Conservation (phyloP, 139 green algal genomes). For the Coelastrella sp. region DNA sequence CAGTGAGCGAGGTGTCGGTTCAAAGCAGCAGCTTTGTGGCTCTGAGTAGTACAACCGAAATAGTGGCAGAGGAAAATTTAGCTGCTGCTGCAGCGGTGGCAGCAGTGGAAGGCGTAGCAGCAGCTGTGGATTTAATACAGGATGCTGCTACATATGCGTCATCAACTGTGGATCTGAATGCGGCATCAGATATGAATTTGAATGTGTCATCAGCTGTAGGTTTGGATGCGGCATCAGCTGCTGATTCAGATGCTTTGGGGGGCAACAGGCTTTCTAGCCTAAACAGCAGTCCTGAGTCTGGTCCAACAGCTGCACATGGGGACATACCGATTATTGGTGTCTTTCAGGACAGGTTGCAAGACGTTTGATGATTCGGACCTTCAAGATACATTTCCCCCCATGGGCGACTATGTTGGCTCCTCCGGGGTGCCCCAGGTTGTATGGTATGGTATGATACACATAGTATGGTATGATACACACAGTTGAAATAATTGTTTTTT, state of each 20-base stretch:
- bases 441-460: no score
- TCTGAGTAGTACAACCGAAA: background rate
- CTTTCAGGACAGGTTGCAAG: background rate
- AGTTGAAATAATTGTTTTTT: no score
- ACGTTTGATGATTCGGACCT: background rate
- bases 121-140: background rate
- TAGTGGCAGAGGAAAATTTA: background rate
- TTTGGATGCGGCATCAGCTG: background rate
- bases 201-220: no score
- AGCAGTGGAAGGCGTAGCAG: background rate
- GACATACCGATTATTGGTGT: background rate
- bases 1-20: background rate
- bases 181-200: no score
- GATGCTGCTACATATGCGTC: no score
- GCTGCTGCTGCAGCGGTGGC: background rate
- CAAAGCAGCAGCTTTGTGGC: background rate
- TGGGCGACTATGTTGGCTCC: no score
- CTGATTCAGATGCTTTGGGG: background rate
- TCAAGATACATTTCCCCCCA: no score
- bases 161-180: no score
- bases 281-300: background rate
- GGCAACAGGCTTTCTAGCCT: no score
- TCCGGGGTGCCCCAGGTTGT: no score
- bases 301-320: background rate
- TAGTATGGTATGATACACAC: no score